phyloP scores from a whole-genome alignment of 2,329 filamentous ascomycete species.

The Xylaria sp. region DNA sequence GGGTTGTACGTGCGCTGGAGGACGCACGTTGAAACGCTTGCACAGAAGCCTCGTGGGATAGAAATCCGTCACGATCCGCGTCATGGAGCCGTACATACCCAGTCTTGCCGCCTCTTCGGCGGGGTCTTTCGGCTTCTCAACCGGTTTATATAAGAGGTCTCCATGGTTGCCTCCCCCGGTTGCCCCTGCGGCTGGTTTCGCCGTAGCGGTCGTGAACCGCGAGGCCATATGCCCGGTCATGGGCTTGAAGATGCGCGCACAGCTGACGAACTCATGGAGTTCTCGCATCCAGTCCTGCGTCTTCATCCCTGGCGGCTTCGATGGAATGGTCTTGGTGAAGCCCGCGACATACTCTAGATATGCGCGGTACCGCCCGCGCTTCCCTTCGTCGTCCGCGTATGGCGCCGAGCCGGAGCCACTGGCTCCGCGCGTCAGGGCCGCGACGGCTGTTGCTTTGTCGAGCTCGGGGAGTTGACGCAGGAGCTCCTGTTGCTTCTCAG shows the following conservation, averaged over 20 bases:
- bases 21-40: conserved; percentile 89
- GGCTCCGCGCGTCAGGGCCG: conserved; percentile 69
- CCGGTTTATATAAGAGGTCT: conserved; percentile 50
- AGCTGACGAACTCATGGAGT: conserved; percentile 73
- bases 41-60: conserved; percentile 85
- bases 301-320: conserved; percentile 46
- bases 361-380: conserved; percentile 77
- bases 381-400: conserved; percentile 81
- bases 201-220: conserved; percentile 75
- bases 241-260: conserved; percentile 80
- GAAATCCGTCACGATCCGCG: conserved; percentile 73
- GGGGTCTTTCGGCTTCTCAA: conserved; percentile 70
- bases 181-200: conserved; percentile 41
- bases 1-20: conserved; percentile 70
- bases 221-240: conserved; percentile 92
- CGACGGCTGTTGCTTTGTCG: conserved; percentile 69
- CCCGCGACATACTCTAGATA: conserved; percentile 82
- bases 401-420: conserved; percentile 66
- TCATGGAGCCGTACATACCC: conserved; percentile 93
- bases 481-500: conserved; percentile 64
- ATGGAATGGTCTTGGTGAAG: conserved; percentile 50
- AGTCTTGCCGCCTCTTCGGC: conserved; percentile 85
- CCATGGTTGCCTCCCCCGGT: conserved; percentile 31
- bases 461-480: conserved; percentile 66
- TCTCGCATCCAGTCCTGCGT: conserved; percentile 82